These are phyloP conservation scores for Plantago rigida DNA, from an alignment of 305 asterid genomes.

Conservation along the genomic window DNA sequence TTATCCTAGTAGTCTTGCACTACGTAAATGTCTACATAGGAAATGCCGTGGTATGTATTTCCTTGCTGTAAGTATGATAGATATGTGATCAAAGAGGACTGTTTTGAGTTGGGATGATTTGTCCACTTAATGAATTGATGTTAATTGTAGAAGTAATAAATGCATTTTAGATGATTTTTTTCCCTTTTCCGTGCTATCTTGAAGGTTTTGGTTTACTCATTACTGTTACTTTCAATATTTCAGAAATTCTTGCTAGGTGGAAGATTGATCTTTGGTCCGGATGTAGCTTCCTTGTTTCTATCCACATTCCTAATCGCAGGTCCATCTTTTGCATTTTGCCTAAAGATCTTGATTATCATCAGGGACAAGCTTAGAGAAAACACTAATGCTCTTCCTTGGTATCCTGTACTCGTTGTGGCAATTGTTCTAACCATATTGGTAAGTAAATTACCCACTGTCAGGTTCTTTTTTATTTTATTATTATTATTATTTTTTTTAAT, in stretches of 20 bases:
- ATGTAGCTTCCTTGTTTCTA: constrained; percentile 54
- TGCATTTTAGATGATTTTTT: constrained; percentile 7
- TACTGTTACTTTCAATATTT: constrained; percentile 25
- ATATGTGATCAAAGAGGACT: no score
- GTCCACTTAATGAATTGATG: not conserved
- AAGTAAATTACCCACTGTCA: constrained; percentile 23
- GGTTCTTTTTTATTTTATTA: not conserved
- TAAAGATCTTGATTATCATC: constrained; percentile 36
- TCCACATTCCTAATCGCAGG: constrained; percentile 47
- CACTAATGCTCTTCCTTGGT: constrained; percentile 47
- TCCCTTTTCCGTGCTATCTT: constrained; percentile 1
- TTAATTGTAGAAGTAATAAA: not conserved
- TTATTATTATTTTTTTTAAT: no score
- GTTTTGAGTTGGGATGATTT: no score
- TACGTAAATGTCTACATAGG: no score
- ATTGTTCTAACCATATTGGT: constrained; percentile 54
- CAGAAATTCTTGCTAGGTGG: constrained; percentile 77
- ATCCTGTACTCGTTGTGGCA: constrained; percentile 45
- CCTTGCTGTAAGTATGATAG: no score
- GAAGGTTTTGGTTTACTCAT: constrained; percentile 11
- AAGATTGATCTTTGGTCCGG: constrained; percentile 80
- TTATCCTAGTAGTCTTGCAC: no score
- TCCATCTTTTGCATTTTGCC: constrained; percentile 58
- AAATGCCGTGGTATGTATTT: no score
- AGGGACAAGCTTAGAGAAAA: constrained; percentile 30